Evolutionary conservation across 2,329 filamentous ascomycete genomes (phyloP).

Genomic region (Apiospora hydei): DNA sequence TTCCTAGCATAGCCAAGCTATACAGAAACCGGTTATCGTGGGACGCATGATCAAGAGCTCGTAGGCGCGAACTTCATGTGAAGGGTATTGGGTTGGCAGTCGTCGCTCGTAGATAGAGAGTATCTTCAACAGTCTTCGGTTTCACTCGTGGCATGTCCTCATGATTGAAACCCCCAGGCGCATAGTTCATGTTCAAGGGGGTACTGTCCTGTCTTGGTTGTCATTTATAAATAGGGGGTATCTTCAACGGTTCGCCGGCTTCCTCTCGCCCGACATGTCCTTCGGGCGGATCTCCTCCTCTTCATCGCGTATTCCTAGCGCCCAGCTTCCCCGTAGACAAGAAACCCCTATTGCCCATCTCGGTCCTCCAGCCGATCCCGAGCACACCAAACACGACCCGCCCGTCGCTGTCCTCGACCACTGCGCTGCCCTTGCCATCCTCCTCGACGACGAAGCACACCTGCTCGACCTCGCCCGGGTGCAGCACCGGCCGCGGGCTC

Average conservation of each 20-base stretch:
- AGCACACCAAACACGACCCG: slow-evolving; percentile 79
- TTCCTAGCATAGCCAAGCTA: neutral
- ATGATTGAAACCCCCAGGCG: neutral
- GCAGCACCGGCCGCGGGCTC: slow-evolving; percentile 60
- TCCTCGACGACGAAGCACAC: slow-evolving; percentile 69
- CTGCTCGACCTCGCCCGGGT: slow-evolving; percentile 70
- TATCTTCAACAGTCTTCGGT: too few species aligned
- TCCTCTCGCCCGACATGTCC: neutral
- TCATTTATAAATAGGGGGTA: slow-evolving; percentile 7
- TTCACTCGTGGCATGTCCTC: neutral
- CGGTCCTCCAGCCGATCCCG: slow-evolving; percentile 85
- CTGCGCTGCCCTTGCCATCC: slow-evolving; percentile 40
- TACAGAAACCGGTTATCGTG: neutral
- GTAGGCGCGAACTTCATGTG: neutral
- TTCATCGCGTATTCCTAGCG: slow-evolving; percentile 49
- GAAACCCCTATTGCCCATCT: slow-evolving; percentile 88
- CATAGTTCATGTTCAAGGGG: neutral
- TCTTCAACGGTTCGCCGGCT: neutral
- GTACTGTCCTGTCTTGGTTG: neutral
- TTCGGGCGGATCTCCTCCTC: neutral
- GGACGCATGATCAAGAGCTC: neutral
- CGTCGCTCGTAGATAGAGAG: neutral
- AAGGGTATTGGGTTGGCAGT: neutral
- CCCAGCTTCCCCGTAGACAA: slow-evolving; percentile 86
- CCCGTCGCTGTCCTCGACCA: slow-evolving; percentile 63